These are phyloP conservation scores for Primulina huaijiensis DNA, from an alignment of 257 asterid species.

Conservation along the genomic window DNA sequence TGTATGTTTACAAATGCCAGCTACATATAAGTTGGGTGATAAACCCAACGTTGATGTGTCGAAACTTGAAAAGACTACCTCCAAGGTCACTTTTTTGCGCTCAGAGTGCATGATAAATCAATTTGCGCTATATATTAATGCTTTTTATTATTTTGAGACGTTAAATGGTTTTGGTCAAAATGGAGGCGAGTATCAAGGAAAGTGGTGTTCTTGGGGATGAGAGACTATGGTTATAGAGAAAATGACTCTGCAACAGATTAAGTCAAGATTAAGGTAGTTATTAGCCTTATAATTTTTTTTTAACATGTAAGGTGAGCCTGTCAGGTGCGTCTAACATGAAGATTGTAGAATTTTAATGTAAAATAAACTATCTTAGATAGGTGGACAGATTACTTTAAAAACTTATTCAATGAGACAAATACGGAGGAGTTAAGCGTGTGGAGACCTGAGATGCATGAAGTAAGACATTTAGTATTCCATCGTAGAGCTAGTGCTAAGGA, in stretches of 20 bases:
- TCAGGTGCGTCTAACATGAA: too few species aligned
- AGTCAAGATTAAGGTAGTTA: constrained; percentile 45
- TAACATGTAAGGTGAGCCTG: not conserved
- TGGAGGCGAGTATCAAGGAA: constrained; percentile 34
- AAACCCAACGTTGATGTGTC: constrained; percentile 17
- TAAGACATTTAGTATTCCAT: too few species aligned
- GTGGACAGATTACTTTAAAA: too few species aligned
- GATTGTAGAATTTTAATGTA: too few species aligned
- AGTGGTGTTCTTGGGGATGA: constrained; percentile 43
- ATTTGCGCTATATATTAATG: not conserved
- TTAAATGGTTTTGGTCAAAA: constrained; percentile 18
- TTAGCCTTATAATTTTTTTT: not conserved
- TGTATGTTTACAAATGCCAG: constrained; percentile 28
- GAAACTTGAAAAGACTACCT: constrained; percentile 25
- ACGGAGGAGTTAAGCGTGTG: too few species aligned
- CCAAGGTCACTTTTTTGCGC: constrained; percentile 26
- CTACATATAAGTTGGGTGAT: constrained; percentile 28
- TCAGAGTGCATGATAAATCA: not conserved
- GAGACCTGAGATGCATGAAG: too few species aligned
- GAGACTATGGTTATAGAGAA: constrained; percentile 42
- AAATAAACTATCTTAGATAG: too few species aligned
- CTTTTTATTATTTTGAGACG: constrained; percentile 2
- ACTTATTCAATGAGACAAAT: too few species aligned
- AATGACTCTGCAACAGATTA: constrained; percentile 66
- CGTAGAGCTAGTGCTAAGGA: too few species aligned